These are phyloP conservation scores for Flaveria robusta DNA, from an alignment of 129 eudicot genomes.

Conservation along the genomic window DNA sequence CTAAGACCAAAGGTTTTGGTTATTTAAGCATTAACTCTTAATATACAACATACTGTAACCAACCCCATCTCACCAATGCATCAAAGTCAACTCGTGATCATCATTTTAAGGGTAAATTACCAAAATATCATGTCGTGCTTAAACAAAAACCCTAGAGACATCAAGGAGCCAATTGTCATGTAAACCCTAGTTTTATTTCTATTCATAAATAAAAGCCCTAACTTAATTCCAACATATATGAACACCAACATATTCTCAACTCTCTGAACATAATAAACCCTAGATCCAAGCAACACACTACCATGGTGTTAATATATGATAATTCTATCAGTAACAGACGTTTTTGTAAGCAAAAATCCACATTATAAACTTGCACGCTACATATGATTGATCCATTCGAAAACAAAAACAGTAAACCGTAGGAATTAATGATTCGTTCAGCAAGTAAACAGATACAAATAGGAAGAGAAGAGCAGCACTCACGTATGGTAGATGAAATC, in stretches of 20 bases:
- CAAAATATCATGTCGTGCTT: slow-evolving; percentile 18
- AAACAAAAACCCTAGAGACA: not conserved
- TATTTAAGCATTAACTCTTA: not conserved
- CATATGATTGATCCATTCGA: not conserved
- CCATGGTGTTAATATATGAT: not conserved
- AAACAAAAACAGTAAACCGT: not conserved
- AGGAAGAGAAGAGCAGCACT: slow-evolving; percentile 1
- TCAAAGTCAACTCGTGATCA: slow-evolving; percentile 18
- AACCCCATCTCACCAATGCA: not conserved
- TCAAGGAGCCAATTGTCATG: not conserved
- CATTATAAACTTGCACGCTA: not conserved
- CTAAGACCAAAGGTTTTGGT: not conserved
- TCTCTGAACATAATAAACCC: slow-evolving; percentile 20
- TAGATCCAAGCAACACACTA: slow-evolving; percentile 32
- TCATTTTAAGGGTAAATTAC: not conserved
- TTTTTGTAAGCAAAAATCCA: slow-evolving; percentile 7
- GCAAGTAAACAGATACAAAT: slow-evolving; percentile 9
- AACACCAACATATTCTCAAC: not conserved
- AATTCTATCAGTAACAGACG: slow-evolving; percentile 12
- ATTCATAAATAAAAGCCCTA: slow-evolving; percentile 29
- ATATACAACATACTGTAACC: not conserved
- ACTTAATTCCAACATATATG: slow-evolving; percentile 15
- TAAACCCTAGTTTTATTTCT: slow-evolving; percentile 16
- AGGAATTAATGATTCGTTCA: not conserved
- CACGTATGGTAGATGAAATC: slow-evolving; percentile 21